phyloP scores from a whole-genome alignment of 495 filamentous ascomycete species.

The Pseudomonodictys pantanalensis region DNA sequence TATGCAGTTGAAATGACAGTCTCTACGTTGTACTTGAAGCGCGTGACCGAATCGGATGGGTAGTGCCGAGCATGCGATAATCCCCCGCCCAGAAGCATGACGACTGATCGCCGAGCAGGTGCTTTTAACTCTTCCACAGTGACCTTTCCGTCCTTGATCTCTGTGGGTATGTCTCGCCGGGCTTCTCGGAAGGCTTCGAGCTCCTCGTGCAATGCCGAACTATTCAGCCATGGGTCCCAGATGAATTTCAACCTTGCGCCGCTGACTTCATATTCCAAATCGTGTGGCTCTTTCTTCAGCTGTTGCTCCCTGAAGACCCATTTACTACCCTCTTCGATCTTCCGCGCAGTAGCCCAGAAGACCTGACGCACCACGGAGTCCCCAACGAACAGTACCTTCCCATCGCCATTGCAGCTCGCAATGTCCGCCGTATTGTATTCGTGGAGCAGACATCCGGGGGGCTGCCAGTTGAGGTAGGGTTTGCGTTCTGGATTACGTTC shows the following conservation, averaged over 20 bases:
- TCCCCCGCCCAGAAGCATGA: slow-evolving; percentile 51
- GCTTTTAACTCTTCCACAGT: not conserved
- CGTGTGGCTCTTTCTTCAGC: slow-evolving; percentile 44
- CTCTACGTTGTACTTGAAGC: slow-evolving; percentile 50
- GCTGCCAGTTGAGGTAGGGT: slow-evolving; percentile 53
- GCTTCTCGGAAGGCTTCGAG: slow-evolving; percentile 39
- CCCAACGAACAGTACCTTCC: slow-evolving; percentile 56
- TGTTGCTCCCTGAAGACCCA: slow-evolving; percentile 38
- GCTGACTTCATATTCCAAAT: slow-evolving; percentile 44
- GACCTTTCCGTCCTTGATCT: not conserved
- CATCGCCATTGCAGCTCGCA: slow-evolving; percentile 45
- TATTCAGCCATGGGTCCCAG: slow-evolving; percentile 64
- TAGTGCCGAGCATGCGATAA: slow-evolving; percentile 58
- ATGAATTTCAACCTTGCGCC: slow-evolving; percentile 52
- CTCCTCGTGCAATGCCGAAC: slow-evolving; percentile 44
- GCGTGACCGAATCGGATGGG: slow-evolving; percentile 44
- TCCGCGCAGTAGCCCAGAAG: slow-evolving; percentile 57
- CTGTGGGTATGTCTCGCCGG: not conserved
- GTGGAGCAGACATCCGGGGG: slow-evolving; percentile 57
- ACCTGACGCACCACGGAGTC: slow-evolving; percentile 58
- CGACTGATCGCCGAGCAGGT: slow-evolving; percentile 18
- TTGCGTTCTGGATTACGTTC: not conserved
- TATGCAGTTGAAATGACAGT: slow-evolving; percentile 38
- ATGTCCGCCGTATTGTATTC: slow-evolving; percentile 51
- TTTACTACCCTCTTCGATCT: slow-evolving; percentile 42